These are phyloP conservation scores for Asterochloris erici DNA, from an alignment of 139 green algal species.

Conservation along the genomic window DNA sequence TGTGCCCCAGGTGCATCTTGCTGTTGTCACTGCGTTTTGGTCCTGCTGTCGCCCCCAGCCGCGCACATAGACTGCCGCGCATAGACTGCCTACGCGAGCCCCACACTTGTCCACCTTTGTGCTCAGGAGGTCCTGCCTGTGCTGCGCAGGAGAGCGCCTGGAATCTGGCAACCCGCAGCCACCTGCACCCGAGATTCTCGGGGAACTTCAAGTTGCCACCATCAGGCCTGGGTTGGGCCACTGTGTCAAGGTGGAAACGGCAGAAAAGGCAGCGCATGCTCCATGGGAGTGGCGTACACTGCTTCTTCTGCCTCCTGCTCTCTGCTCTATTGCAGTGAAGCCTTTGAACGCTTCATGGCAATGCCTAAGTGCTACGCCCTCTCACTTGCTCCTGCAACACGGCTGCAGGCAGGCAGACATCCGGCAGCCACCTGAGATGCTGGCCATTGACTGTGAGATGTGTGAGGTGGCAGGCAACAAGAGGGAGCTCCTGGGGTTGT, in stretches of 20 bases:
- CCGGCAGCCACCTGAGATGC: constrained; percentile 19
- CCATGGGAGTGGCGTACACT: too few species aligned
- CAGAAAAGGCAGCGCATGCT: neutral
- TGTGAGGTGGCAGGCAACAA: constrained; percentile 34
- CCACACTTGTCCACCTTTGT: too few species aligned
- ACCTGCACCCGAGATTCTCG: constrained; percentile 3
- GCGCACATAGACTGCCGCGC: too few species aligned
- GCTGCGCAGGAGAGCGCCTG: too few species aligned
- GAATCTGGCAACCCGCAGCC: too few species aligned
- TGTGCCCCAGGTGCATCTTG: too few species aligned
- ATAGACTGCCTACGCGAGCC: too few species aligned
- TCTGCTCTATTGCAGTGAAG: neutral
- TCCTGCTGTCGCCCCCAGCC: too few species aligned
- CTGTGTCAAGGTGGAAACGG: neutral
- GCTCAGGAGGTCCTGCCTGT: too few species aligned
- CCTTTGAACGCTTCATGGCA: neutral
- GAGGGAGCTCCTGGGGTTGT: constrained; percentile 43
- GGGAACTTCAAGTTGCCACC: constrained; percentile 14
- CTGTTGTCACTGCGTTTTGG: too few species aligned
- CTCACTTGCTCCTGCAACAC: neutral
- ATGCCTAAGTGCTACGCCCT: neutral
- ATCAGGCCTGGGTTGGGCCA: constrained; percentile 9
- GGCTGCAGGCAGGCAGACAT: neutral
- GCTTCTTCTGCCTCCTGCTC: neutral
- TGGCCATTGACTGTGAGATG: constrained; percentile 67